phyloP scores from a whole-genome alignment of 1,139 yeast species.

The Meyerozyma athensensis region DNA sequence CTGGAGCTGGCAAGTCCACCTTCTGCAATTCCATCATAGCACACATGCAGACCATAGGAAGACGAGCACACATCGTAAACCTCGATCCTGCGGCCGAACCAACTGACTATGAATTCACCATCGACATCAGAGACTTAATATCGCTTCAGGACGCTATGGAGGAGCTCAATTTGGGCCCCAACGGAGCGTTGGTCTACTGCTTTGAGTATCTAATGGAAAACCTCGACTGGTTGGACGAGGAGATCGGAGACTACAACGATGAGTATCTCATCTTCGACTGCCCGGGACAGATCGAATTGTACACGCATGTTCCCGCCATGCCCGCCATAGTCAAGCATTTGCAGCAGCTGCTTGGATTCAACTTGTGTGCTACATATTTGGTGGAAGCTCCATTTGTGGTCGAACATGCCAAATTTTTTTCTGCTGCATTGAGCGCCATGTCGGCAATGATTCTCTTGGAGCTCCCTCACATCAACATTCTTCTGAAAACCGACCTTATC shows the following conservation, averaged over 20 bases:
- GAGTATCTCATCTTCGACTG: constrained; percentile 94
- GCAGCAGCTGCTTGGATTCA: constrained; percentile 72
- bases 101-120: constrained; percentile 82
- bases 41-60: constrained; percentile 85
- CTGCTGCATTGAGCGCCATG: constrained; percentile 97
- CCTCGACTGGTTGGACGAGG: constrained; percentile 94
- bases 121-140: constrained; percentile 87
- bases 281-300: constrained; percentile 96
- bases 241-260: constrained; percentile 88
- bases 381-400: constrained; percentile 92
- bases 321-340: constrained; percentile 86
- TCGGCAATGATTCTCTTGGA: constrained; percentile 94
- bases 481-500: constrained; percentile 81
- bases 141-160: constrained; percentile 97
- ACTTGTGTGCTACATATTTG: constrained; percentile 85
- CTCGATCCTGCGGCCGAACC: constrained; percentile 98
- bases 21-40: constrained; percentile 85
- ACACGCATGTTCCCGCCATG: constrained; percentile 89
- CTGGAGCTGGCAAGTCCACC: constrained; percentile 93
- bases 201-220: constrained; percentile 85
- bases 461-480: constrained; percentile 86
- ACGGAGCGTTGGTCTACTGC: constrained; percentile 90
- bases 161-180: constrained; percentile 89
- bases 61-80: constrained; percentile 91
- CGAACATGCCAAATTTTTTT: constrained; percentile 85